Base-by-base conservation (phyloP, 768 basidiomycete genomes). In the Amanita brunnescens region DNA sequence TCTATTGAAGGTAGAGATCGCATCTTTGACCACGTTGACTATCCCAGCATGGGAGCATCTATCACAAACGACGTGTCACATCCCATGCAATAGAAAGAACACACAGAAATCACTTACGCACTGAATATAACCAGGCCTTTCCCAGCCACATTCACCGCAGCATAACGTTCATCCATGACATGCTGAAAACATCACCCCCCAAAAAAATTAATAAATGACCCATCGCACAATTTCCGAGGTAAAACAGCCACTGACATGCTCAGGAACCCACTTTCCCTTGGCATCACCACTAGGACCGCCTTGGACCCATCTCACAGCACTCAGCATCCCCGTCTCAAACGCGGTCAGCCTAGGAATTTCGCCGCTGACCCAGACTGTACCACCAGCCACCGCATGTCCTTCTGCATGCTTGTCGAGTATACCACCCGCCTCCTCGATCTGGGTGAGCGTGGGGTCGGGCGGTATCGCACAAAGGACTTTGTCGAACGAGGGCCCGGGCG, bases 121-220 rank as follows among this genome's bases (percentile, higher is more conserved):
- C 86, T 90, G 65, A 93, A 90, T 50, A 92, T 73, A 20, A 91
- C 76, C 48, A 91, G 65, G 1, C 90, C 90, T 61, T 88, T 91
- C 6, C 85, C 88, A n/a, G 72, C 71, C 0, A 92, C 83, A 63
- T 91, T 87, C 21, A 91, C 67, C 0, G 70, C 82, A 43, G 77
- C 80, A 60, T 91, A 92, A 20, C 91, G 73, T 61, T 92, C 91
- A 57, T 91, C 90, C 80, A 84, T 80, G 56, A 92, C 80, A 44
- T 83, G 73, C 86, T 91, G 52, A 3, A 39, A 29, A 29, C 26
- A 29, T 29, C 26, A 29, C 3, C 26, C n/a, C n/a, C 10, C 35
- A 50, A 32, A 8, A 30, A 10, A 2, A 13, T 23, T 13, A 24
- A 33, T 21, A 32, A 7, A n/a, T 21, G 16, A 13, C 12, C 21